These are phyloP conservation scores for Daucus carota DNA, from an alignment of 129 eudicot genomes.

Conservation along the genomic window DNA sequence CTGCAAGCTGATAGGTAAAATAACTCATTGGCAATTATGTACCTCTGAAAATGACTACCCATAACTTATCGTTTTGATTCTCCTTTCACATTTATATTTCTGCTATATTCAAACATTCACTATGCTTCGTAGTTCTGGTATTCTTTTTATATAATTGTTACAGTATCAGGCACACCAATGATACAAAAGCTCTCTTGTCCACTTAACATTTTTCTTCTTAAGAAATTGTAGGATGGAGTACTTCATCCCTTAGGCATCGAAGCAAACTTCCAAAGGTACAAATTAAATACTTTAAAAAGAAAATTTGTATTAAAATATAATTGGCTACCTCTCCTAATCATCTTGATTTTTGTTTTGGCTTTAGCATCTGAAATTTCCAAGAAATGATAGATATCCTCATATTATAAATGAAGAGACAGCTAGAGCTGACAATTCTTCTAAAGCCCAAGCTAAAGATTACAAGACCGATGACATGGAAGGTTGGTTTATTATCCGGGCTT, in stretches of 20 bases:
- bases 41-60: not conserved
- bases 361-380: constrained; percentile 51
- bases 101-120: not conserved
- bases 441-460: constrained; percentile 30
- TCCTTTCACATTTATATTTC: not conserved
- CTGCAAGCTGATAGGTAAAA: constrained; percentile 2
- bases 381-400: constrained; percentile 57
- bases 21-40: not conserved
- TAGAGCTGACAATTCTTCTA: constrained; percentile 11
- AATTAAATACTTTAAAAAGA: not conserved
- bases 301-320: not conserved
- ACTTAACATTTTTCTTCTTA: constrained; percentile 25
- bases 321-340: not conserved
- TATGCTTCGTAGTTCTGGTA: not conserved
- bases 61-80: not conserved
- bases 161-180: not conserved
- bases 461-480: constrained; percentile 46
- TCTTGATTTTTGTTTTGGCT: constrained; percentile 17
- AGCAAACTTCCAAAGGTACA: constrained; percentile 72
- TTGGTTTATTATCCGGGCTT: constrained; percentile 29
- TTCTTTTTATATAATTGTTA: not conserved
- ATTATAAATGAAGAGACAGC: constrained; percentile 43
- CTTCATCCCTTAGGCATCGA: constrained; percentile 69
- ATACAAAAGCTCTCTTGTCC: constrained; percentile 5
- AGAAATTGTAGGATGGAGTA: constrained; percentile 96